These are phyloP conservation scores for Strobilomyces confusus DNA, from an alignment of 768 basidiomycete species.

Conservation along the genomic window DNA sequence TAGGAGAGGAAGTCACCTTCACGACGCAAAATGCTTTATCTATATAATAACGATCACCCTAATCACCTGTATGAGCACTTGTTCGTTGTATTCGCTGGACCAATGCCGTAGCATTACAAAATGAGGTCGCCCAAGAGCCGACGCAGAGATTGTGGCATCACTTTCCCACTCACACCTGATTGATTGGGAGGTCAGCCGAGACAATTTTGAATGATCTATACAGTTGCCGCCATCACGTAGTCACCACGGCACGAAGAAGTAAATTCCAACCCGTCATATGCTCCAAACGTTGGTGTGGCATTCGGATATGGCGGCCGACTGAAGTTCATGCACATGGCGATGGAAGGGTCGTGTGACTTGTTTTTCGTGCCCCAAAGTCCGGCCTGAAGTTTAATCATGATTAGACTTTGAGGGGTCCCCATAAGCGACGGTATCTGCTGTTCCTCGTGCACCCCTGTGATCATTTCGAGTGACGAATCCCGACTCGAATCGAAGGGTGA, in stretches of 20 bases:
- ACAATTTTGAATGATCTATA: background rate
- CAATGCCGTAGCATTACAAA: constrained; percentile 1
- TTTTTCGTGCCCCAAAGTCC: background rate
- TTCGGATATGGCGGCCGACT: constrained; percentile 1
- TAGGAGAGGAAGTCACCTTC: background rate
- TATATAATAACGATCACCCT: background rate
- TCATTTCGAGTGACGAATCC: background rate
- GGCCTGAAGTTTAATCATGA: constrained; percentile 1
- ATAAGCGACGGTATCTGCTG: background rate
- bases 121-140: background rate
- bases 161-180: background rate
- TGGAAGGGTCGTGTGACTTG: background rate
- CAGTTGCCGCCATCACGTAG: background rate
- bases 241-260: background rate
- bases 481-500: constrained; percentile 4
- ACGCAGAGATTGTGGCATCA: background rate
- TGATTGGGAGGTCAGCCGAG: background rate
- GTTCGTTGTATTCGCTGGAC: constrained; percentile 15
- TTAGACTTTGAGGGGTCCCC: background rate
- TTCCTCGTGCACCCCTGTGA: background rate
- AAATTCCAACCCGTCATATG: background rate
- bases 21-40: background rate
- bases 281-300: background rate
- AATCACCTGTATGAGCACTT: constrained; percentile 13
- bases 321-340: background rate